phyloP scores from a whole-genome alignment of 225 moss, liverwort and hornwort genomes.

The Pseudisothecium myosuroides region DNA sequence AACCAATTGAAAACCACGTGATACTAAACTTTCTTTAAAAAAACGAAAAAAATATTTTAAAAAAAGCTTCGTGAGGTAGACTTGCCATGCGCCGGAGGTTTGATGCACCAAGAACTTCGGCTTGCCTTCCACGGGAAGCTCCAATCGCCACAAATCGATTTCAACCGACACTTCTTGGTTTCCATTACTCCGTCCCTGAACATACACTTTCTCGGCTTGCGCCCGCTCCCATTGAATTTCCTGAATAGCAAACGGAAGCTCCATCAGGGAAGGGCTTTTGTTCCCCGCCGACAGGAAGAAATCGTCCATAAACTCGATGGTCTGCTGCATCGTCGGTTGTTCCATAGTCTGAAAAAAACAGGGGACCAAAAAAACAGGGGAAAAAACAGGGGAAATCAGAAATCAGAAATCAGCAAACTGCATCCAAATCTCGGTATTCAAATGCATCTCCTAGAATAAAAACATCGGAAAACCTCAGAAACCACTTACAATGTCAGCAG shows the following conservation, averaged over 20 bases:
- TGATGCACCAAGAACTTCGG: slow-evolving; percentile 47
- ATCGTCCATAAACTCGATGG: slow-evolving; percentile 21
- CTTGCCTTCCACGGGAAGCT: slow-evolving; percentile 36
- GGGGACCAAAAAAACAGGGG: neutral
- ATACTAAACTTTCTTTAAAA: neutral
- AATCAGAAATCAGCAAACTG: neutral
- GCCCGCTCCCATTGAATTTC: slow-evolving; percentile 34
- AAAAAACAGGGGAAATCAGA: neutral
- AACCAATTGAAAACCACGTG: neutral
- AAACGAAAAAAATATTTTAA: neutral
- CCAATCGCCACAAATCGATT: slow-evolving; percentile 41
- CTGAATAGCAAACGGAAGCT: slow-evolving; percentile 38
- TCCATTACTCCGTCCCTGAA: slow-evolving; percentile 24
- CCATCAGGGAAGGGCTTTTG: slow-evolving; percentile 26
- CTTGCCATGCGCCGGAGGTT: slow-evolving; percentile 41
- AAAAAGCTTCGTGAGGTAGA: neutral
- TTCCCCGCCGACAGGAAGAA: slow-evolving; percentile 18
- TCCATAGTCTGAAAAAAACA: neutral
- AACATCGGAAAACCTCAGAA: neutral
- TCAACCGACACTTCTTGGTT: slow-evolving; percentile 21
- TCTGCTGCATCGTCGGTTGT: neutral
- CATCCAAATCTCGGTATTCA: neutral
- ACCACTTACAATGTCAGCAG: neutral
- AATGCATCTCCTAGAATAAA: neutral
- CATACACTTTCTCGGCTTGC: slow-evolving; percentile 22